Evolutionary conservation across 139 green algal genomes (phyloP).

Genomic region (Chlamydomonas eustigma): DNA sequence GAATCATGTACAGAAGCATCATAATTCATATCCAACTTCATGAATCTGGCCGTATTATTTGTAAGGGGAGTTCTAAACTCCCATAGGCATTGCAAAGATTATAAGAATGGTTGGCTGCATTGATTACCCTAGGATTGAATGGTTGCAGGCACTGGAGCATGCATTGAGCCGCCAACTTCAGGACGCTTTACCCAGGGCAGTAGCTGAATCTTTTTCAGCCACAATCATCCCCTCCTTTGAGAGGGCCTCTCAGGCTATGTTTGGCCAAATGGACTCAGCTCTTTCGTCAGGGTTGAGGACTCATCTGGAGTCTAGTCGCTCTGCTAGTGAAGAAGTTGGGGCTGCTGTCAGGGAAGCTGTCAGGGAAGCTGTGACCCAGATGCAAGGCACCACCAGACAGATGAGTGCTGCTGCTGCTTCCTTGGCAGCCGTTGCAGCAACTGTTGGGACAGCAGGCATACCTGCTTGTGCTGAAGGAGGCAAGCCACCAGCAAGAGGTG

Average conservation of each 20-base stretch:
- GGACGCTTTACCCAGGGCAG: not conserved
- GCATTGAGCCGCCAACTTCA: not conserved
- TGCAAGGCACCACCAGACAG: not conserved
- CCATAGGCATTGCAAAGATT: no score
- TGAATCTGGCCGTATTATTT: no score
- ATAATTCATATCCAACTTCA: no score
- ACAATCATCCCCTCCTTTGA: constrained; percentile 10
- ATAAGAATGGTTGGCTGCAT: no score
- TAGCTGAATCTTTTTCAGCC: not conserved
- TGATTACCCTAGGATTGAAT: no score
- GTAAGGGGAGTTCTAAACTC: no score
- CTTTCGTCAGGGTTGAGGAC: not conserved
- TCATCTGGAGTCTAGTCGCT: not conserved
- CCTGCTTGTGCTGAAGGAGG: not conserved
- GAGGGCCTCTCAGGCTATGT: not conserved
- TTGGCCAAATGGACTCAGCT: constrained; percentile 2
- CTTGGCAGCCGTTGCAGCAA: not conserved
- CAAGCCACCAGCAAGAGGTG: not conserved
- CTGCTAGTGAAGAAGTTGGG: not conserved
- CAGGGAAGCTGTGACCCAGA: not conserved
- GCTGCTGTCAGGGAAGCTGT: not conserved
- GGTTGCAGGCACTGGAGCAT: not conserved
- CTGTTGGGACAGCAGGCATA: not conserved
- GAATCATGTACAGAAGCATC: no score
- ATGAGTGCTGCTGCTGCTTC: not conserved